Evolutionary conservation across 164 flowering plant species (phyloP).

Genomic region (Annona squamosa): DNA sequence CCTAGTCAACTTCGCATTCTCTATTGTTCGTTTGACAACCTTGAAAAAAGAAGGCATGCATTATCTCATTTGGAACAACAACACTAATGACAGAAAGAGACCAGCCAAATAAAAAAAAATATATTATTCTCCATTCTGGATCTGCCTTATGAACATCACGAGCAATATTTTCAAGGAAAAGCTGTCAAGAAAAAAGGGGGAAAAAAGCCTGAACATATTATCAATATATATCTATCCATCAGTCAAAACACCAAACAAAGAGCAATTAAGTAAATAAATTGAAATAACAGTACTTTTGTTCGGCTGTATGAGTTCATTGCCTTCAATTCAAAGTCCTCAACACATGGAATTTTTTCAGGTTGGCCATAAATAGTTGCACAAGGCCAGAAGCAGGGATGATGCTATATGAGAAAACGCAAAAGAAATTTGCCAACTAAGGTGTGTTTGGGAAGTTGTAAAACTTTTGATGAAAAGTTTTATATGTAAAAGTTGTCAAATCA

Average conservation of each 20-base stretch:
- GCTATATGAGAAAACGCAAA: too few species aligned
- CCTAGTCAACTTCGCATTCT: too few species aligned
- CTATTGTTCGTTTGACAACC: too few species aligned
- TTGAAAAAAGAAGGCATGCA: too few species aligned
- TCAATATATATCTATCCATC: neutral
- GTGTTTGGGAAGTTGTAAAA: too few species aligned
- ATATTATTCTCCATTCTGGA: conserved; percentile 49
- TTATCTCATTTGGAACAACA: too few species aligned
- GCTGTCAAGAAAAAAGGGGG: conserved; percentile 27
- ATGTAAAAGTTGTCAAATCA: too few species aligned
- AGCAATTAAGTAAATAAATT: too few species aligned
- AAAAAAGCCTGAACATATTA: neutral
- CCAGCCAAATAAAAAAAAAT: too few species aligned
- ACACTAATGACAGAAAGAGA: too few species aligned
- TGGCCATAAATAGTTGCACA: conserved; percentile 87
- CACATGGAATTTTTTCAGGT: conserved; percentile 82
- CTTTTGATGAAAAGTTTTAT: too few species aligned
- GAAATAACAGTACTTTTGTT: conserved; percentile 52
- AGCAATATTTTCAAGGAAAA: conserved; percentile 83
- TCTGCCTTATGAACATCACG: conserved; percentile 78
- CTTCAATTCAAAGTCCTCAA: conserved; percentile 61
- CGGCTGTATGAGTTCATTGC: conserved; percentile 96
- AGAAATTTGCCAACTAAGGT: neutral
- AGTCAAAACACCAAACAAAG: neutral
- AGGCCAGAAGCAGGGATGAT: too few species aligned